Base-by-base conservation (phyloP, 1,284 basidiomycete species). In the Termitomyces sp. region DNA sequence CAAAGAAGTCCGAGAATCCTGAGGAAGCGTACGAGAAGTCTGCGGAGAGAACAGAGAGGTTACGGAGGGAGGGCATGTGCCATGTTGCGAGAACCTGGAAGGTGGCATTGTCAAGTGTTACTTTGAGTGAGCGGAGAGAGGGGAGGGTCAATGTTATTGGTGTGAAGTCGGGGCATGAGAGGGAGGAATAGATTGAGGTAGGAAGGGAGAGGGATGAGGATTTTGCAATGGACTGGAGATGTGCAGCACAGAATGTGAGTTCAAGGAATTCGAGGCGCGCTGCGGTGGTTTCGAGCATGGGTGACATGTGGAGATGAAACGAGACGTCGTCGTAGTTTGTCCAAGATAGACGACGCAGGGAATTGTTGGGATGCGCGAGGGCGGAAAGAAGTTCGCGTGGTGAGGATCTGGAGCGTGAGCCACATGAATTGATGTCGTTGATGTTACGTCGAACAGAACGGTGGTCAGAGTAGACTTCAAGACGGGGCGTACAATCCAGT, bases 251-350 rank as follows among this genome's bases (percentile, higher is more conserved):
- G 54, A 77, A 67, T 43, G 70, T 70, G 44, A 74, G 71, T 59
- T 81, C 75, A 31, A 80, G 67, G 49, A 83, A 82, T 63, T 87
- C 84, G 52, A 88, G 75, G 58, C 79, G 79, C 46, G 69, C 73
- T 1, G 80, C 79, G 1, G 76, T 73, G 53, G 74, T 77, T 45
- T 70, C 70, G 44, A 84, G 73, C 30, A 80, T 73, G 0, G 81
- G 80, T 1, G 77, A 76, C 64, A 84, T 76, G 21, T 80, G 77
- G 17, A 77, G 70, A 50, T 82, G 81, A 57, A 86, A 83, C 0
- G 78, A 77, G 1, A 80, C 72, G 54, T 87, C 81, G 59, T 83
- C 84, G 61, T 88, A 88, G 62, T 81, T 85, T 40, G 84, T 88
- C 78, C 84, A 86, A 24, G 79, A 82, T 19, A 88, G 70, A 33